phyloP scores from a whole-genome alignment of 768 basidiomycete species.

The Russula sp. region DNA sequence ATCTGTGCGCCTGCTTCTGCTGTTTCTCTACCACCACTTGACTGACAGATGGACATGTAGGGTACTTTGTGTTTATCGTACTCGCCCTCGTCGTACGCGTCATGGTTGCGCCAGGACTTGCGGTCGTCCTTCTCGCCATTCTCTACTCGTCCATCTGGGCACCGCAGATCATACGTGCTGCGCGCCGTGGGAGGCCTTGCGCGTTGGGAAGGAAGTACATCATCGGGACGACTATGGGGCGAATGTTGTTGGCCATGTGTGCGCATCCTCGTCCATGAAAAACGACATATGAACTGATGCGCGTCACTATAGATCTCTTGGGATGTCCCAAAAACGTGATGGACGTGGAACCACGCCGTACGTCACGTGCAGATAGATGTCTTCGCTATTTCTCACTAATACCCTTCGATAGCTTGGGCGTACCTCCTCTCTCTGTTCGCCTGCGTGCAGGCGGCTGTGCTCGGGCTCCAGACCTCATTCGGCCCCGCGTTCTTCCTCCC shows the following conservation, averaged over 20 bases:
- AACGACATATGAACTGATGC: constrained; percentile 7
- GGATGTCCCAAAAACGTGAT: constrained; percentile 81
- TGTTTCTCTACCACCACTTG: background rate
- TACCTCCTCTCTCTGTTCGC: constrained; percentile 54
- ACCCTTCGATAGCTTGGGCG: constrained; percentile 47
- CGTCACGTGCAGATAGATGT: background rate
- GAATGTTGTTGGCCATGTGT: constrained; percentile 72
- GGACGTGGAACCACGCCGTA: constrained; percentile 69
- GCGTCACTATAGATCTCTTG: constrained; percentile 56
- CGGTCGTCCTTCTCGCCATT: constrained; percentile 54
- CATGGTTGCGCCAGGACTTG: constrained; percentile 57
- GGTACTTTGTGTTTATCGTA: constrained; percentile 60
- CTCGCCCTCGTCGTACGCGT: constrained; percentile 69
- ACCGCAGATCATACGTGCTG: constrained; percentile 77
- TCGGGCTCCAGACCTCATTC: constrained; percentile 66
- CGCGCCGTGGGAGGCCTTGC: constrained; percentile 59
- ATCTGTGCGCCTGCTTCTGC: constrained; percentile 45
- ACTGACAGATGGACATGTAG: constrained; percentile 31
- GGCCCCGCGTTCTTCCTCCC: constrained; percentile 78
- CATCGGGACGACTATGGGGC: constrained; percentile 64
- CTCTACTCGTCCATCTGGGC: constrained; percentile 81
- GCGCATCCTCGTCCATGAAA: constrained; percentile 29
- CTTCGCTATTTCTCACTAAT: background rate
- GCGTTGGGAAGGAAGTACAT: constrained; percentile 65
- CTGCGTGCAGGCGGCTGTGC: constrained; percentile 48